Evolutionary conservation across 2,329 filamentous ascomycete genomes (phyloP).

Genomic region (Corniculantispora saksenae): DNA sequence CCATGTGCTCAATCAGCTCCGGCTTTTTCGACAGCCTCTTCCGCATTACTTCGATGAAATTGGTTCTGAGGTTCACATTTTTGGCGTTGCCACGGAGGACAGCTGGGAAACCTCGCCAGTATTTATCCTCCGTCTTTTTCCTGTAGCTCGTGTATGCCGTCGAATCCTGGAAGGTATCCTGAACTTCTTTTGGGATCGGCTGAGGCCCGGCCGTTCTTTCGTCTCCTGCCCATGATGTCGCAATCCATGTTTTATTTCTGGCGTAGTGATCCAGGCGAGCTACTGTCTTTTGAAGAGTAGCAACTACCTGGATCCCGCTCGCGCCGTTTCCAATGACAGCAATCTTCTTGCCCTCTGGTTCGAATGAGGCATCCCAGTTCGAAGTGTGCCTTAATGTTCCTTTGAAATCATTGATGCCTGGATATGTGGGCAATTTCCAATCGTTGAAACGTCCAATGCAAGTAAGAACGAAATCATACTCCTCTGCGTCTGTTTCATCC

Average conservation of each 20-base stretch:
- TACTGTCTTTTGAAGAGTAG: slow-evolving; percentile 52
- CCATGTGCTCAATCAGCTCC: slow-evolving; percentile 54
- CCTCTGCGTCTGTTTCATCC: slow-evolving; percentile 42
- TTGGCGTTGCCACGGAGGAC: slow-evolving; percentile 56
- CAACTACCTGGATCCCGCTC: slow-evolving; percentile 55
- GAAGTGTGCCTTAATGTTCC: slow-evolving; percentile 61
- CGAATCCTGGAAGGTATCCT: slow-evolving; percentile 60
- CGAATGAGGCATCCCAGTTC: slow-evolving; percentile 56
- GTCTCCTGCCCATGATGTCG: slow-evolving; percentile 59
- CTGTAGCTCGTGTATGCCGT: slow-evolving; percentile 61
- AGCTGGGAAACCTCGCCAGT: slow-evolving; percentile 58
- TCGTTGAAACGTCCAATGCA: slow-evolving; percentile 67
- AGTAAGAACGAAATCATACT: slow-evolving; percentile 62
- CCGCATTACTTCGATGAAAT: slow-evolving; percentile 53
- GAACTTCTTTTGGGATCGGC: slow-evolving; percentile 54
- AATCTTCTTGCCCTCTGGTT: slow-evolving; percentile 50
- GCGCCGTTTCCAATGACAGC: slow-evolving; percentile 54
- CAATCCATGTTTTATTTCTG: slow-evolving; percentile 67
- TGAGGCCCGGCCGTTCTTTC: slow-evolving; percentile 58
- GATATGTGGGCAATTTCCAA: slow-evolving; percentile 63
- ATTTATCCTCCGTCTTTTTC: slow-evolving; percentile 59
- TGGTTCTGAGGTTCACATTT: slow-evolving; percentile 48
- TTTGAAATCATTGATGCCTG: slow-evolving; percentile 55
- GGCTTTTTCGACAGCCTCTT: slow-evolving; percentile 54
- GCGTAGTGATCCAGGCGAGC: slow-evolving; percentile 63